Evolutionary conservation across 495 filamentous ascomycete species (phyloP).

Genomic region (Glutinoglossum americanum): DNA sequence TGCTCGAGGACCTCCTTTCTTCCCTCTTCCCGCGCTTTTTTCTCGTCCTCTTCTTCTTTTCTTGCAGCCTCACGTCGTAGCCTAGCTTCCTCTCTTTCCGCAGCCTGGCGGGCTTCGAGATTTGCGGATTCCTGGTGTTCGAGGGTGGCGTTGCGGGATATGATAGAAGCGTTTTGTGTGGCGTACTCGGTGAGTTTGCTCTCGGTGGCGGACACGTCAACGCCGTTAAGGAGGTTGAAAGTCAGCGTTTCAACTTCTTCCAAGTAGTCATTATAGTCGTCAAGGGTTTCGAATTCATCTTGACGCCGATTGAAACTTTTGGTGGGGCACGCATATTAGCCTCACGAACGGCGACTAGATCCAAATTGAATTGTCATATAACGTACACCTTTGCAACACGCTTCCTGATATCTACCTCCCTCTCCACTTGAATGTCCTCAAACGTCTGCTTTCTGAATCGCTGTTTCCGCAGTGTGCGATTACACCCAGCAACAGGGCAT

Average conservation of each 20-base stretch:
- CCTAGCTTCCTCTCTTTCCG: conserved; percentile 45
- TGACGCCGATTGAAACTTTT: conserved; percentile 58
- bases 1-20: conserved; percentile 34
- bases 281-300: conserved; percentile 70
- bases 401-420: conserved; percentile 80
- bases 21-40: conserved; percentile 33
- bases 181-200: conserved; percentile 41
- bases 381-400: conserved; percentile 49
- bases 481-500: conserved; percentile 76
- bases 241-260: conserved; percentile 81
- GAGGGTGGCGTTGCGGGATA: conserved; percentile 30
- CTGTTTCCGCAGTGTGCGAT: conserved; percentile 60
- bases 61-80: conserved; percentile 30
- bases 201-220: conserved; percentile 49
- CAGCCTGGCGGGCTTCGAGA: conserved; percentile 35
- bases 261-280: conserved; percentile 80
- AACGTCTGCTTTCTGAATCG: conserved; percentile 79
- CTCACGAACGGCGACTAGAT: neutral
- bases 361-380: neutral
- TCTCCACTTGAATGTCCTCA: conserved; percentile 70
- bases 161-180: conserved; percentile 39
- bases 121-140: conserved; percentile 30
- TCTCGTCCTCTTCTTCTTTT: conserved; percentile 38
- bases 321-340: neutral
- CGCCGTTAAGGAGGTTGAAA: conserved; percentile 61